phyloP scores from a whole-genome alignment of 2,329 filamentous ascomycete species.

The Fusarium haematococcum region DNA sequence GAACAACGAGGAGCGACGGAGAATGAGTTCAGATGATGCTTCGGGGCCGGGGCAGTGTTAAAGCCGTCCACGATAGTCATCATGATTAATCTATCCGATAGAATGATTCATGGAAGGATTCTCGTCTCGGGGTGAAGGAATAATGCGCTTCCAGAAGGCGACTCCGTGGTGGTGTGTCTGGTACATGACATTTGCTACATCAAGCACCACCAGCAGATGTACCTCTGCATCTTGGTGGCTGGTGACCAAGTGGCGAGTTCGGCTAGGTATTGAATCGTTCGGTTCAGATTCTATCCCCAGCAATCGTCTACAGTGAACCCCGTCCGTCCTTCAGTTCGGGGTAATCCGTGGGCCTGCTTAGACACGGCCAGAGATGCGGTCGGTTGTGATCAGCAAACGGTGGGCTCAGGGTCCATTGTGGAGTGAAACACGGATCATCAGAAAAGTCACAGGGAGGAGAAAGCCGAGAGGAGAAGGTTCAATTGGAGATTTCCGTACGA shows the following conservation, averaged over 20 bases:
- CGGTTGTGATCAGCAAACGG: conserved; percentile 5
- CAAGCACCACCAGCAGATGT: conserved; percentile 9
- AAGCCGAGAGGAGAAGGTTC: neutral
- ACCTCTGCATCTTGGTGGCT: conserved; percentile 37
- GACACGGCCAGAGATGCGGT: neutral
- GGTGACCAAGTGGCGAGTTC: conserved; percentile 42
- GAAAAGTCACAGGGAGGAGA: neutral
- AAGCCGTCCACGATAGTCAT: neutral
- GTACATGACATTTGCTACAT: conserved; percentile 11
- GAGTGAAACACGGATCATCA: conserved; percentile 7
- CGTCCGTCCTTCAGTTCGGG: conserved; percentile 13
- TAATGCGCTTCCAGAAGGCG: conserved; percentile 5
- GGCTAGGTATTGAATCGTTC: conserved; percentile 29
- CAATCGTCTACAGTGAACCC: neutral
- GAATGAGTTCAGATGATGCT: neutral
- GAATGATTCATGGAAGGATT: neutral
- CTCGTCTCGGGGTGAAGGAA: neutral
- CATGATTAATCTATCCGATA: conserved; percentile 3
- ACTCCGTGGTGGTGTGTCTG: conserved; percentile 30
- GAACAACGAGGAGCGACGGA: conserved; percentile 11
- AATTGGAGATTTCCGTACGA: conserved; percentile 3
- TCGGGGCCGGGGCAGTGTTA: conserved; percentile 3
- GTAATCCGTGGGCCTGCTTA: conserved; percentile 13
- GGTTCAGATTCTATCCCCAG: conserved; percentile 9
- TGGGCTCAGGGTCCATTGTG: conserved; percentile 34